Conservation (phyloP, 257 asterid genomes). For the Solanum bulbocastanum region DNA sequence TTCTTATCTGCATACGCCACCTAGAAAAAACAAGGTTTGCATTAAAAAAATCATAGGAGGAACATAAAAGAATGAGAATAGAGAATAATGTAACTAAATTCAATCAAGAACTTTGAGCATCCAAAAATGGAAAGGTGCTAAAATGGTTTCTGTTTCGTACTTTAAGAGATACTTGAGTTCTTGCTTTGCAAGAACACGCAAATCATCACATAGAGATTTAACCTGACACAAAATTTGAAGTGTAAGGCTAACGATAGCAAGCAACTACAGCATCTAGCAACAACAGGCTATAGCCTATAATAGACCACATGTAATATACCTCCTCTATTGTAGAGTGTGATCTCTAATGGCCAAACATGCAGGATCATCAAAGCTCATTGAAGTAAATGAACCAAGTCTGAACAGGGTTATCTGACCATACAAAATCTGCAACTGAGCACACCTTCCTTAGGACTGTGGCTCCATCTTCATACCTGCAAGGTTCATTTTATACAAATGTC, state of each 20-base stretch:
- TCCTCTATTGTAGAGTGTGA: constrained; percentile 71
- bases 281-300: neutral
- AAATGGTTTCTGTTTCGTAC: constrained; percentile 27
- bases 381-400: constrained; percentile 73
- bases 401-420: constrained; percentile 63
- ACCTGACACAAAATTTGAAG: constrained; percentile 30
- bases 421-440: constrained; percentile 64
- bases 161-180: constrained; percentile 76
- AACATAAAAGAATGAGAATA: neutral
- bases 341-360: constrained; percentile 56
- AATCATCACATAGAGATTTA: constrained; percentile 77
- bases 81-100: neutral
- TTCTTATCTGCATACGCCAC: constrained; percentile 77
- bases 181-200: constrained; percentile 82
- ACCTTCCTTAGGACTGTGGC: constrained; percentile 64
- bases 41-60: neutral
- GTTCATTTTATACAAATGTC: neutral
- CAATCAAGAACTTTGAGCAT: neutral
- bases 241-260: neutral
- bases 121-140: neutral
- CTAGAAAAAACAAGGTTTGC: constrained; percentile 20
- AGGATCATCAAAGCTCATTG: constrained; percentile 61
- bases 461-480: constrained; percentile 83
- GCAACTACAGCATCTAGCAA: neutral
- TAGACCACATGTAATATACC: constrained; percentile 21